A percentile compares a stretch with the other conserved stretches of the same genome.
These are phyloP conservation scores for Arbutus unedo DNA, from an alignment of 148 eudicot genomes.

Conservation along the genomic window DNA sequence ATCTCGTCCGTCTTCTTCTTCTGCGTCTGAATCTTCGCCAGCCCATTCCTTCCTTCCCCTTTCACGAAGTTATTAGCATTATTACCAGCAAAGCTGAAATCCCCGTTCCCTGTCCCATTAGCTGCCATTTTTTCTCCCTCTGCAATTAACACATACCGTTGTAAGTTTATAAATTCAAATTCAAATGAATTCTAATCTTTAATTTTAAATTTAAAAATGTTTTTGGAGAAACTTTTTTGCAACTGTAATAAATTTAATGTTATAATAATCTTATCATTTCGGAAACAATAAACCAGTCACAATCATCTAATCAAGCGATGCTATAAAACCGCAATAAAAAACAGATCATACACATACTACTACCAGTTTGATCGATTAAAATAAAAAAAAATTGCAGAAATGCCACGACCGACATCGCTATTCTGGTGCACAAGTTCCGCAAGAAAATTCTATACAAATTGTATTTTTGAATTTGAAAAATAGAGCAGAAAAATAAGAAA, in stretches of 20 bases:
- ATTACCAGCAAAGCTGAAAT: slow-evolving; percentile 24
- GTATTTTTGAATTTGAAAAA: background rate
- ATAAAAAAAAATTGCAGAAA: background rate
- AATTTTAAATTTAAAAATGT: too few species aligned
- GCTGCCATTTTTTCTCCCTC: slow-evolving; percentile 23
- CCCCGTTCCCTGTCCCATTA: slow-evolving; percentile 28
- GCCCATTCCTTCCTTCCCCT: slow-evolving; percentile 31
- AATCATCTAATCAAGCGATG: too few species aligned
- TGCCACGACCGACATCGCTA: background rate
- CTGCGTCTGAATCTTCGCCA: slow-evolving; percentile 40
- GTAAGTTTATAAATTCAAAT: background rate
- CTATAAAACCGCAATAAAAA: too few species aligned
- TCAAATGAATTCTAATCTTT: too few species aligned
- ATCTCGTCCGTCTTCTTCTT: slow-evolving; percentile 31
- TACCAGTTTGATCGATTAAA: too few species aligned
- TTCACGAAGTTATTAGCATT: background rate
- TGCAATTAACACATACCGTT: background rate
- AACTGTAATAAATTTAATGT: too few species aligned
- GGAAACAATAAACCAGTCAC: too few species aligned
- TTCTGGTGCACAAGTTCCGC: background rate
- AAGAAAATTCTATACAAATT: background rate
- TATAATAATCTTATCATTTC: too few species aligned
- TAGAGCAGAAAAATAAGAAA: background rate
- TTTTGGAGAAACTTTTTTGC: too few species aligned
- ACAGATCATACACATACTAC: too few species aligned